Conservation (phyloP, 2,329 filamentous ascomycete genomes). For the Colletotrichum tanaceti region DNA sequence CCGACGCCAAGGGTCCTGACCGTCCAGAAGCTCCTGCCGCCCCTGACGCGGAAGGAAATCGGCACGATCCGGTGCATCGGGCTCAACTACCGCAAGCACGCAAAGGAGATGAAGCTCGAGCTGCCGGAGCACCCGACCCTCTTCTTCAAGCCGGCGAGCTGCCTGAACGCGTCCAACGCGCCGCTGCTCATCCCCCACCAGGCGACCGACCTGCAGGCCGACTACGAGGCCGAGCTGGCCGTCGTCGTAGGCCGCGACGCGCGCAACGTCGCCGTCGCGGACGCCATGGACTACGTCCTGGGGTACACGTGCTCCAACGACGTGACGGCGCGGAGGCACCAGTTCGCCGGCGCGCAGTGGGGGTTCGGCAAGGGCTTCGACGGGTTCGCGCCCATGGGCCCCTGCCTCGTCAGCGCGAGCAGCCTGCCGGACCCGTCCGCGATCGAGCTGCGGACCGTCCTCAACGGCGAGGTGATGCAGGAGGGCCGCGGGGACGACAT, state of each 20-base stretch:
- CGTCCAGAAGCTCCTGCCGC: constrained; percentile 44
- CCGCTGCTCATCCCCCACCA: constrained; percentile 59
- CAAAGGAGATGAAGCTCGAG: constrained; percentile 48
- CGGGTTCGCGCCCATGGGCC: constrained; percentile 59
- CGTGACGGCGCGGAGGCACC: constrained; percentile 62
- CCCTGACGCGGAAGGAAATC: constrained; percentile 60
- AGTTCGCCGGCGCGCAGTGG: constrained; percentile 62
- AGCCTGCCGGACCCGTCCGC: constrained; percentile 28
- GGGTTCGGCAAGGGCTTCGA: constrained; percentile 64
- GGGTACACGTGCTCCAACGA: constrained; percentile 69
- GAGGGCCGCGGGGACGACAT: constrained; percentile 43
- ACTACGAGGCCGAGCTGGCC: constrained; percentile 63
- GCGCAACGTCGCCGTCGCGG: constrained; percentile 59
- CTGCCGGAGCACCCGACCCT: constrained; percentile 45
- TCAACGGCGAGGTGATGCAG: constrained; percentile 45
- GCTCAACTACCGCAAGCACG: constrained; percentile 54
- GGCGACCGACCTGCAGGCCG: constrained; percentile 56
- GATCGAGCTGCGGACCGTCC: constrained; percentile 40
- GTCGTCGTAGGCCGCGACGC: constrained; percentile 60
- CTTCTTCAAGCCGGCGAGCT: constrained; percentile 57
- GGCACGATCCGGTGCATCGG: constrained; percentile 67
- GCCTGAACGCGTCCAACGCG: constrained; percentile 54
- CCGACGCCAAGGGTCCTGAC: constrained; percentile 47
- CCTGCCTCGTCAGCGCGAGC: constrained; percentile 38
- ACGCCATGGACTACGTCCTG: constrained; percentile 63